Percentiles rank a stretch among this genome's conserved stretches.
These are phyloP conservation scores for Backusella sp. DNA, from an alignment of 192 early-diverging fungal species.

Conservation along the genomic window DNA sequence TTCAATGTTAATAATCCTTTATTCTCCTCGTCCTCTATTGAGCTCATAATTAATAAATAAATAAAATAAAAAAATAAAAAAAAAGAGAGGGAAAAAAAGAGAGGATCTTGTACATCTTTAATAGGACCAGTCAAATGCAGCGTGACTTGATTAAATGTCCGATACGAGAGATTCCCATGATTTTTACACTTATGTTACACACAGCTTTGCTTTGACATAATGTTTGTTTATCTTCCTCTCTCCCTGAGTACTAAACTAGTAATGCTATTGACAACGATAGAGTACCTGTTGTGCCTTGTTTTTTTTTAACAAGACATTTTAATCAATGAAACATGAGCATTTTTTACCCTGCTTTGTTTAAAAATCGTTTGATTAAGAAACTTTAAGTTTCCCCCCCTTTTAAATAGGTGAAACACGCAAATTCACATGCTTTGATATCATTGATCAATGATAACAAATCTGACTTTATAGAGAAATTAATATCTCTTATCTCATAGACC, in stretches of 20 bases:
- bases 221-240: background rate
- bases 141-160: slow-evolving; percentile 4
- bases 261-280: too few relatives aligned
- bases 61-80: background rate
- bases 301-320: background rate
- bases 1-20: background rate
- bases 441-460: too few relatives aligned
- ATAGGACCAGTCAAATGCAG: background rate
- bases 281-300: too few relatives aligned
- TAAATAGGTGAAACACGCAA: background rate
- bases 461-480: too few relatives aligned
- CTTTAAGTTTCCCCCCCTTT: background rate
- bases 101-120: background rate
- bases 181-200: background rate
- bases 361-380: background rate
- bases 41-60: background rate
- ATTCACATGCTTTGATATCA: too few relatives aligned
- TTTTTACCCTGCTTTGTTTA: background rate
- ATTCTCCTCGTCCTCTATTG: background rate
- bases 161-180: background rate
- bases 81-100: background rate
- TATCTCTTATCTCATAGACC: too few relatives aligned
- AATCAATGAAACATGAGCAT: background rate
- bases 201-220: background rate
- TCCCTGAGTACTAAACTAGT: background rate